Conservation (phyloP, 75 land plant species). For the Picea glauca region DNA sequence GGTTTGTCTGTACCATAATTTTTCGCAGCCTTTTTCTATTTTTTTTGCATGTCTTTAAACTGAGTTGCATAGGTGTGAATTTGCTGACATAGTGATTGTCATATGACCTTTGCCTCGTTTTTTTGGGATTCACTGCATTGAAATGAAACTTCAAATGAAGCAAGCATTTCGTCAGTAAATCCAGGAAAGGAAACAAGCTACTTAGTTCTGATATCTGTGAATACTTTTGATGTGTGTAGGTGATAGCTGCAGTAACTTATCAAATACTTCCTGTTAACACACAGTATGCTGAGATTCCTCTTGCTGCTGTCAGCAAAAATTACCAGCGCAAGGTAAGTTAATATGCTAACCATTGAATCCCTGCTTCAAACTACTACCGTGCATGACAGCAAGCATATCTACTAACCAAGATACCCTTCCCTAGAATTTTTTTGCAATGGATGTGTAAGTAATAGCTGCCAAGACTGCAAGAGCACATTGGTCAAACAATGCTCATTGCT, state of each 20-base stretch:
- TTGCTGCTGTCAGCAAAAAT: slow-evolving; percentile 61
- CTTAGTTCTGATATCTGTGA: background rate
- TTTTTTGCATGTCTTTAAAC: background rate
- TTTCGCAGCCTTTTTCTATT: background rate
- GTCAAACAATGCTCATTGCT: too few species aligned
- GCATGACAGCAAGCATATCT: background rate
- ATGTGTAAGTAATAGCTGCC: background rate
- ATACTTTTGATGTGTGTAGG: slow-evolving; percentile 26
- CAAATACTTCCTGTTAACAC: slow-evolving; percentile 69
- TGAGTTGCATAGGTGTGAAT: background rate
- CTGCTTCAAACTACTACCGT: background rate
- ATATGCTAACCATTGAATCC: background rate
- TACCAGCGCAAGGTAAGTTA: slow-evolving; percentile 53
- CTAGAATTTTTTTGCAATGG: background rate
- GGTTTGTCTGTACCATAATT: background rate
- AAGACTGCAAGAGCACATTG: background rate
- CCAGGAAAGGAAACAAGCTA: background rate
- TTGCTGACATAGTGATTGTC: background rate
- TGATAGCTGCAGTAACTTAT: slow-evolving; percentile 71
- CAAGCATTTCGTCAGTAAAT: background rate
- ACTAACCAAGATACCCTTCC: background rate
- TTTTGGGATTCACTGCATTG: background rate
- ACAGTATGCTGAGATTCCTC: slow-evolving; percentile 82
- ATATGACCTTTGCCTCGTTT: background rate
- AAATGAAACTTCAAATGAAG: background rate